These are phyloP conservation scores for Nitzschia palea DNA, from an alignment of 108 stramenopile species.

Conservation along the genomic window DNA sequence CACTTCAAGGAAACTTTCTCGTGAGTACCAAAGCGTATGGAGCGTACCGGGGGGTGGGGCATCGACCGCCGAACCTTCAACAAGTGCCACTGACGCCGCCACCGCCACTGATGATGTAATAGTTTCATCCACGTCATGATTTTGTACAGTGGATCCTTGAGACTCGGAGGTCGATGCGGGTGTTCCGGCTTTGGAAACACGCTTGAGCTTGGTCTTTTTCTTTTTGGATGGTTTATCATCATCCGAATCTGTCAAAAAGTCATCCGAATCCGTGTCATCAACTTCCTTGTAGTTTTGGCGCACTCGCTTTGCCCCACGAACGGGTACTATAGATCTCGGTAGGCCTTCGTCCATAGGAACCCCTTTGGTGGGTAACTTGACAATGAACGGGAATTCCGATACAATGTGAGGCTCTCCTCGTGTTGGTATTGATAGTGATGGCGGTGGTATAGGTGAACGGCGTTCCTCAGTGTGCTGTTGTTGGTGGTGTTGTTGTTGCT, in stretches of 20 bases:
- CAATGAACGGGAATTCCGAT: constrained; percentile 11
- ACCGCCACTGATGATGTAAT: not conserved
- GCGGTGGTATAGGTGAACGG: not conserved
- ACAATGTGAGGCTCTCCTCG: not conserved
- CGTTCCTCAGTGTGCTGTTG: not conserved
- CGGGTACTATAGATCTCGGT: not conserved
- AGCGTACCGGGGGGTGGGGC: constrained; percentile 71
- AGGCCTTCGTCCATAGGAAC: constrained; percentile 6
- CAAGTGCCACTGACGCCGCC: not conserved
- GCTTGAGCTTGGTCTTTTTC: constrained; percentile 8
- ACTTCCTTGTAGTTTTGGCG: constrained; percentile 14
- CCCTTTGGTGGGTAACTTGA: not conserved
- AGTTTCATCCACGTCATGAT: constrained; percentile 12
- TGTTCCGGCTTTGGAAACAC: not conserved
- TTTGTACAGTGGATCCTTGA: not conserved
- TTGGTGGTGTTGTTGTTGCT: not conserved
- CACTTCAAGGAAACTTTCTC: constrained; percentile 67
- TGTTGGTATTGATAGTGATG: not conserved
- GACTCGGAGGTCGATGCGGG: not conserved
- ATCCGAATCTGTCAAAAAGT: constrained; percentile 12
- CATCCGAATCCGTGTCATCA: not conserved
- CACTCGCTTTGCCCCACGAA: not conserved
- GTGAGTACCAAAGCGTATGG: constrained; percentile 78
- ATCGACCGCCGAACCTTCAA: constrained; percentile 34
- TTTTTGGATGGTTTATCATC: not conserved